Percentiles rank a stretch among this genome's conserved stretches.
These are phyloP conservation scores for Solanum hybrid DNA, from an alignment of 305 asterid genomes.

Conservation along the genomic window DNA sequence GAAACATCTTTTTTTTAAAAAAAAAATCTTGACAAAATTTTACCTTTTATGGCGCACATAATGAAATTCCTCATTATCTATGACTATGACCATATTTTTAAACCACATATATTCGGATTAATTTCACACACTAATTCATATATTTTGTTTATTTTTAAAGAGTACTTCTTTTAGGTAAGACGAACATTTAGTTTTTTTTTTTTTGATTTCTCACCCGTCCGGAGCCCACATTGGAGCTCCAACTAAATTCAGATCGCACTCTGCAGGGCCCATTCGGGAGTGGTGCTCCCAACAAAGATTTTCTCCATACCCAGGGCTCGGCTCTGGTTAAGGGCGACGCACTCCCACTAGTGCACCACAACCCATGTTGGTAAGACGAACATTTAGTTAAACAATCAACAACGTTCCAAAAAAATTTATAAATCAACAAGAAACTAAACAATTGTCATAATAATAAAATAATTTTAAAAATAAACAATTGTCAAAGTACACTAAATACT, in stretches of 20 bases:
- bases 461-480: neutral
- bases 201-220: too few species aligned
- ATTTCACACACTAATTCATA: neutral
- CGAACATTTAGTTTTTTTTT: neutral
- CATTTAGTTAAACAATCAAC: neutral
- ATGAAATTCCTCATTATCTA: neutral
- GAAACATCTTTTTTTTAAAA: neutral
- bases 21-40: too few species aligned
- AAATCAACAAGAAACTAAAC: neutral
- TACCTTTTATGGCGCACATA: neutral
- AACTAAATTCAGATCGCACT: too few species aligned
- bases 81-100: neutral
- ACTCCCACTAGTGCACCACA: too few species aligned
- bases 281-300: too few species aligned
- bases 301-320: too few species aligned
- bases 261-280: too few species aligned
- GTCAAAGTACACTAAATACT: neutral
- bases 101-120: neutral
- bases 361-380: too few species aligned
- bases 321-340: accelerated
- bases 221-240: too few species aligned
- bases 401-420: neutral
- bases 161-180: neutral
- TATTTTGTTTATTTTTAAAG: neutral
- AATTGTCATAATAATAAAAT: neutral